These are phyloP conservation scores for Stenocarpella maydis DNA, from an alignment of 2,329 filamentous ascomycete genomes.

Conservation along the genomic window DNA sequence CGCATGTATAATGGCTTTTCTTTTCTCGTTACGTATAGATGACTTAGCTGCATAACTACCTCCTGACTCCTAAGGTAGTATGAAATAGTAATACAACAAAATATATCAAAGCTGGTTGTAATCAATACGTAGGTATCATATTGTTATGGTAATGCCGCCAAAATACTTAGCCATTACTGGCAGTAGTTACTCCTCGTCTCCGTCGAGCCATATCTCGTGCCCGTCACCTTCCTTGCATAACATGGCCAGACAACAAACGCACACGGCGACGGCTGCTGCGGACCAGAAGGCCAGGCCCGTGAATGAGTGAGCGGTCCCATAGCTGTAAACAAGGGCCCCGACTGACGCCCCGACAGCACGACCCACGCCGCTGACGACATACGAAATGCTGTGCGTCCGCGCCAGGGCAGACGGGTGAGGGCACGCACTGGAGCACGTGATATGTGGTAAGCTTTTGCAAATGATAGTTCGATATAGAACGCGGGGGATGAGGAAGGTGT, in stretches of 20 bases:
- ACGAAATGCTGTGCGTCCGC: conserved; percentile 18
- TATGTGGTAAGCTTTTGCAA: not conserved
- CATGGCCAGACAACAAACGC: conserved; percentile 1
- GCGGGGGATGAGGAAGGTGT: too few species aligned
- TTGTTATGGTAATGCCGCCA: too few species aligned
- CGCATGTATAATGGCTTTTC: too few species aligned
- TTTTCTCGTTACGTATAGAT: too few species aligned
- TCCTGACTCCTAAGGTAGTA: too few species aligned
- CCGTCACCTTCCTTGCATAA: conserved; percentile 4
- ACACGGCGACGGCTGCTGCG: conserved; percentile 1
- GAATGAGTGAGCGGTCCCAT: conserved; percentile 12
- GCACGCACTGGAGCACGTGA: not conserved
- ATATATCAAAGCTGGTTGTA: too few species aligned
- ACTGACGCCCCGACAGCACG: conserved; percentile 9
- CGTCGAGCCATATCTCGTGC: conserved; percentile 14
- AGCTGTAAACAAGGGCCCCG: conserved; percentile 15
- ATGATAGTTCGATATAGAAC: too few species aligned
- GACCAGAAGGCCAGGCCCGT: conserved; percentile 19
- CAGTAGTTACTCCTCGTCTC: conserved; percentile 13
- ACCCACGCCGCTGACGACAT: not conserved
- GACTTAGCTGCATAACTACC: too few species aligned
- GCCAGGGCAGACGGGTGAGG: conserved; percentile 15
- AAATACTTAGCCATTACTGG: too few species aligned
- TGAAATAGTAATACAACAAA: too few species aligned
- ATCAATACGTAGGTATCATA: too few species aligned